Evolutionary conservation across 306 rosid species (phyloP), one percentile per base, ranked within the genome.

Genomic region (Pueraria montana): DNA sequence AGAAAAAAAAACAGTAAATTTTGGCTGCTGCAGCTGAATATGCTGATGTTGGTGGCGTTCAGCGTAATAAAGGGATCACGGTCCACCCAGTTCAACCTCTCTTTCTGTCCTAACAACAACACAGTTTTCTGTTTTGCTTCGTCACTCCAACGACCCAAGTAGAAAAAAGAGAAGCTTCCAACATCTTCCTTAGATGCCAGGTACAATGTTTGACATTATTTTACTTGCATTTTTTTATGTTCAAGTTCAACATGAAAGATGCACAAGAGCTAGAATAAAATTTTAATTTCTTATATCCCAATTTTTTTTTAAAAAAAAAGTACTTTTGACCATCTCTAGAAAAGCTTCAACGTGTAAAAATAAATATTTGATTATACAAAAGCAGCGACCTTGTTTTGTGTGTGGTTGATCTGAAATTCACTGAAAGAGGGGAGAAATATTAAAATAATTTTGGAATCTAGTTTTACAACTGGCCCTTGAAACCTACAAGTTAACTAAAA

Each of bases 401-500:
- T 79, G 67, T 79, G 36, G 43, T 63, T 64, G 10, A 61, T 48
- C 65, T 53, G 45, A 20, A 55, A 20, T 5, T 43, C 21, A 36
- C 20, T 42, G 26, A 43, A 67, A 67, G 2, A 21, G 30, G 38
- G 11, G 17, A 20, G 42, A 11, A 20, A 8, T 12, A 50, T 43
- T 69, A 42, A 69, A 42, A 5, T 42, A 26, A 11, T 40, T 1
- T 32, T n/a, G 42, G 70, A 42, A 78, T 65, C 72, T 46, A 66
- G 56, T 56, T 74, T 73, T 20, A 53, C 68, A 80, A 20, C 84
- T 71, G 84, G 72, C 7, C 2, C 42, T 14, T 27, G 32, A 34
- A 5, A 62, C 58, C 72, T 26, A 24, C 42, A 32, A 1, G 74
- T n/a, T 77, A 48, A 46, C 58, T 69, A 4, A 71, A 61, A 64